A percentile compares a stretch with the other conserved stretches of the same genome.
Evolutionary conservation across 768 basidiomycete species (phyloP).

Genomic region (Panaeolus cyanescens): DNA sequence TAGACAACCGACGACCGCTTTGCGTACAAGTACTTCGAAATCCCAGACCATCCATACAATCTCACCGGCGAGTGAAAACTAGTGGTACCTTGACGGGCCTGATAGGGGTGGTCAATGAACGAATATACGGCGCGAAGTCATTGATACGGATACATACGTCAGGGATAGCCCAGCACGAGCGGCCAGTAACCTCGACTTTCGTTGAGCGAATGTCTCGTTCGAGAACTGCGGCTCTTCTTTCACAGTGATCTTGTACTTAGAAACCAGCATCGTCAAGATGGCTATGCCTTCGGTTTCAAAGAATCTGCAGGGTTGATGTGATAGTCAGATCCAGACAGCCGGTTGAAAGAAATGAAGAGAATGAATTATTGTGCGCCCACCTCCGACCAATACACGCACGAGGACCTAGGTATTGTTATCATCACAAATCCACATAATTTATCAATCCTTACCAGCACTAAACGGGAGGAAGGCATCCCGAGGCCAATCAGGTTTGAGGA

Average conservation of each 20-base stretch:
- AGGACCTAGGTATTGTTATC: slow-evolving; percentile 28
- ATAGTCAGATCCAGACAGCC: too few species aligned
- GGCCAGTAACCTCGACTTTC: slow-evolving; percentile 41
- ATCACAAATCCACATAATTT: not conserved
- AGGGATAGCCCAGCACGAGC: slow-evolving; percentile 39
- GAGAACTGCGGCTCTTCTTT: slow-evolving; percentile 53
- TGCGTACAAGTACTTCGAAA: not conserved
- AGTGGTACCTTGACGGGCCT: slow-evolving; percentile 28
- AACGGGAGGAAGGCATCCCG: slow-evolving; percentile 55
- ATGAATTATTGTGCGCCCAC: slow-evolving; percentile 21
- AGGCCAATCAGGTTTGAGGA: slow-evolving; percentile 45
- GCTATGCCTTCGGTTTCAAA: slow-evolving; percentile 55
- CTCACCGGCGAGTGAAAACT: slow-evolving; percentile 19
- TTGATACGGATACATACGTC: slow-evolving; percentile 35
- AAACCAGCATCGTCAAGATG: slow-evolving; percentile 49
- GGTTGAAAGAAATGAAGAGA: not conserved
- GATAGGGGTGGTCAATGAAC: not conserved
- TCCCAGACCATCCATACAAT: not conserved
- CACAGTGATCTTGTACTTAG: slow-evolving; percentile 46
- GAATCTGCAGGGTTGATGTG: too few species aligned
- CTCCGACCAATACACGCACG: slow-evolving; percentile 48
- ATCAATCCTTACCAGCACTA: slow-evolving; percentile 35
- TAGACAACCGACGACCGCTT: not conserved
- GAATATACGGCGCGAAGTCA: not conserved
- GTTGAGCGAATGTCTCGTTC: slow-evolving; percentile 46